Conservation (phyloP, 192 early-diverging fungal genomes). For the Fimicolochytrium jonesii region DNA sequence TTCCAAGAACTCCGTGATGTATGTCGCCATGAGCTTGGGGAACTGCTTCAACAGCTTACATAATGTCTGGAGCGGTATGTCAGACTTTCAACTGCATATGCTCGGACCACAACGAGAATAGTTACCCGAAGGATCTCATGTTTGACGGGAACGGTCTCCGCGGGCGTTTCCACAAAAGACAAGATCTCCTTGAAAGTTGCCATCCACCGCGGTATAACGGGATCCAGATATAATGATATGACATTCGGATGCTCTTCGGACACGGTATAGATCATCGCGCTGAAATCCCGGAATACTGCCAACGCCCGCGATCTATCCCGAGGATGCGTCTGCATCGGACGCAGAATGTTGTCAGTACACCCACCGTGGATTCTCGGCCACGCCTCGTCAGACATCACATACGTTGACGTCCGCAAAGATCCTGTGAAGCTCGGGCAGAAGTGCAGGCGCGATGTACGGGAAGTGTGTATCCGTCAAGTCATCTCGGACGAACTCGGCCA, state of each 20-base stretch:
- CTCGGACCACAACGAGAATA: background rate
- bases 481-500: conserved; percentile 78
- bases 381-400: too few relatives aligned
- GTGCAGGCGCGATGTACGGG: conserved; percentile 69
- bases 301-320: conserved; percentile 65
- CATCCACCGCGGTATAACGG: conserved; percentile 78
- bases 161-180: conserved; percentile 45
- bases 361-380: background rate
- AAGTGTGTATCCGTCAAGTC: conserved; percentile 87
- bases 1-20: conserved; percentile 50
- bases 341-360: background rate
- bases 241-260: conserved; percentile 70
- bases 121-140: conserved; percentile 68
- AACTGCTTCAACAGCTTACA: conserved; percentile 57
- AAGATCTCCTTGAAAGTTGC: conserved; percentile 61
- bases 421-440: conserved; percentile 80
- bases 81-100: background rate
- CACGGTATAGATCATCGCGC: conserved; percentile 79
- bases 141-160: conserved; percentile 61
- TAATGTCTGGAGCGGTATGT: conserved; percentile 49
- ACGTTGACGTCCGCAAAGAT: conserved; percentile 53
- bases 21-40: conserved; percentile 55
- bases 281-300: conserved; percentile 75
- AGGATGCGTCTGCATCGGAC: conserved; percentile 14
- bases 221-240: conserved; percentile 65